A percentile compares a stretch with the other conserved stretches of the same genome.
Conservation (phyloP, 2,329 filamentous ascomycete genomes). For the Monilinia vaccinii-corymbosi region DNA sequence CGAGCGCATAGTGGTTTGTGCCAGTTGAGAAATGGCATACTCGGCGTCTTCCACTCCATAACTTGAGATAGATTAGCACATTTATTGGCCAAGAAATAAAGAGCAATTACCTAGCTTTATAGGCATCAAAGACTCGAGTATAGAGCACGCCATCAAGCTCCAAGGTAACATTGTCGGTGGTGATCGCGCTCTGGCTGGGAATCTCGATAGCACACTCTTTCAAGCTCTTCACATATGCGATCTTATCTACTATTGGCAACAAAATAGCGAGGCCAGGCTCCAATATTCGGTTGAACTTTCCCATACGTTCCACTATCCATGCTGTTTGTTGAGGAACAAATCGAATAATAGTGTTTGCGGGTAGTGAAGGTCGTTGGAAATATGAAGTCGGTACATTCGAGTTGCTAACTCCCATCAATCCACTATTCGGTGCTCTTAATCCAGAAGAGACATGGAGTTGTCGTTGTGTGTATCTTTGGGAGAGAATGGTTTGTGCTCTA, state of each 20-base stretch:
- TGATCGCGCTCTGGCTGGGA: conserved; percentile 94
- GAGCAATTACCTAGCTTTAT: conserved; percentile 73
- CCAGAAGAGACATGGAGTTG: conserved; percentile 22
- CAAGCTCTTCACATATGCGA: conserved; percentile 94
- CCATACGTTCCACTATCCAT: conserved; percentile 99
- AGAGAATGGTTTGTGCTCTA: conserved; percentile 17
- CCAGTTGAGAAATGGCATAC: conserved; percentile 95
- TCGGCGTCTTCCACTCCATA: conserved; percentile 98
- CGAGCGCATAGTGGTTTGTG: conserved; percentile 97
- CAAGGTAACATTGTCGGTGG: conserved; percentile 94
- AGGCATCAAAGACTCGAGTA: conserved; percentile 93
- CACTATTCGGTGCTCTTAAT: conserved; percentile 22
- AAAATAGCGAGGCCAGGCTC: conserved; percentile 85
- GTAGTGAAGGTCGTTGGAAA: conserved; percentile 66
- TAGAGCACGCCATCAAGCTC: conserved; percentile 94
- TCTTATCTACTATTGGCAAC: conserved; percentile 84
- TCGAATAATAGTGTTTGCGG: conserved; percentile 87
- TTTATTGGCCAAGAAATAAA: neutral
- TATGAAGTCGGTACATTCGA: conserved; percentile 56
- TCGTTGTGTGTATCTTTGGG: conserved; percentile 19
- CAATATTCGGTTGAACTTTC: conserved; percentile 88
- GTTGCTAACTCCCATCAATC: conserved; percentile 27
- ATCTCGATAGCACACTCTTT: conserved; percentile 97
- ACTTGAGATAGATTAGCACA: conserved; percentile 37
- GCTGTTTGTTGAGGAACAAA: conserved; percentile 99